Percentiles rank a stretch among this genome's conserved stretches.
These are phyloP conservation scores for Adansonia rubrostipa DNA, from an alignment of 441 rosid species.

Conservation along the genomic window DNA sequence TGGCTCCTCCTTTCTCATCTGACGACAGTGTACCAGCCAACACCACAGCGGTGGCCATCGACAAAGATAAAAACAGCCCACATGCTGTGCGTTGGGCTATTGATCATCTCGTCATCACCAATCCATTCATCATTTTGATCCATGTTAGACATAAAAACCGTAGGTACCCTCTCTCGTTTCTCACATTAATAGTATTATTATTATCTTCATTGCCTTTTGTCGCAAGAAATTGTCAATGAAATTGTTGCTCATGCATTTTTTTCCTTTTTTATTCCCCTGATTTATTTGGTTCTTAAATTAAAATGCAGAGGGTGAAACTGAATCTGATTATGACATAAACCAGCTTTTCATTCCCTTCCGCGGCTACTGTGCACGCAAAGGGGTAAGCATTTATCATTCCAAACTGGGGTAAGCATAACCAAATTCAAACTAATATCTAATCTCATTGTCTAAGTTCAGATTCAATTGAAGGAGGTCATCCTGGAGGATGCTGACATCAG, in stretches of 20 bases:
- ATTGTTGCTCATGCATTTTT: neutral
- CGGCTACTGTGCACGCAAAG: constrained; percentile 68
- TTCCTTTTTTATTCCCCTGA: neutral
- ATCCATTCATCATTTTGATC: constrained; percentile 49
- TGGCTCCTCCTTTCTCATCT: constrained; percentile 39
- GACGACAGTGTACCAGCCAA: constrained; percentile 40
- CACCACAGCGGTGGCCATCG: constrained; percentile 71
- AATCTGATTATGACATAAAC: constrained; percentile 43
- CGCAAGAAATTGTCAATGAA: neutral
- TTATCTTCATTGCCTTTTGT: neutral
- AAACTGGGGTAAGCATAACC: neutral
- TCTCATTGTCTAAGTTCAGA: constrained; percentile 41
- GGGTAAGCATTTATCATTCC: constrained; percentile 36
- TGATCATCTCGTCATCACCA: constrained; percentile 54
- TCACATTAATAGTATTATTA: neutral
- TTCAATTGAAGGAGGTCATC: constrained; percentile 59
- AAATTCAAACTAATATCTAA: neutral
- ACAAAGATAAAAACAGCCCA: constrained; percentile 81
- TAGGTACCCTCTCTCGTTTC: constrained; percentile 63
- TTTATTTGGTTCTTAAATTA: neutral
- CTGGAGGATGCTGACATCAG: constrained; percentile 69
- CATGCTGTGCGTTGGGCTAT: constrained; percentile 88
- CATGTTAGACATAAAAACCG: constrained; percentile 67
- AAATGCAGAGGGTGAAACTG: constrained; percentile 33
- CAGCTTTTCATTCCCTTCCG: constrained; percentile 55